Base-by-base conservation (phyloP, 345 rosid species). In the Erucastrum elatum region DNA sequence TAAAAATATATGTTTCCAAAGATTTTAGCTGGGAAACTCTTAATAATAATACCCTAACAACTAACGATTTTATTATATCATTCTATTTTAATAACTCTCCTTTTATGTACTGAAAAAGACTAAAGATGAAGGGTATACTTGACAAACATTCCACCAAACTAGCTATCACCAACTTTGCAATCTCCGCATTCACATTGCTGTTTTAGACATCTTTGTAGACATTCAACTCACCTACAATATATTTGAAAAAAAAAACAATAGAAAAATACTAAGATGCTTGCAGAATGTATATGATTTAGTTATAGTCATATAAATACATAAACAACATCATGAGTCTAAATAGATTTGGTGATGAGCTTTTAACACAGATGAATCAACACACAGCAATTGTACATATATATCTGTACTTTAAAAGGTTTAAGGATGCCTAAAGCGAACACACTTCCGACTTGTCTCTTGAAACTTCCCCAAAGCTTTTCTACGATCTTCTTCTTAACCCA, bases 181-280 rank as follows among this genome's bases (percentile, higher is more conserved):
- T 85, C 3, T 94, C 92, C 98, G 90, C 63, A 44, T 78, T 13
- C 98, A 91, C 63, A 44, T 78, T 13, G 92, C 94, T 72, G 80
- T 94, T 81, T 90, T 92, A 26, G 91, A n/a, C 56, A 49, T n/a
- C 56, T 79, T 94, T 81, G 89, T 92, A 26, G 95, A 49, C 56
- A n/a, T 21, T 21, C 21, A 21, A 0, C 21, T n/a, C 8, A 29
- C 31, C 56, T 49, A 49, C 56, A 49, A 5, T 49, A 29, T 21
- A 49, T 13, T 12, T 44, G 15, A 3, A 41, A 12, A n/a, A 49
- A 49, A 12, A n/a, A 49, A 49, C n/a, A 17, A 49, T 13, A 49
- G 17, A 13, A 4, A 49, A 13, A 49, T 12, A 46, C 5, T 58
- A 0, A 59, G n/a, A 26, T 62, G 66, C 37, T 6, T 49, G 37